A percentile compares a stretch with the other conserved stretches of the same genome.
phyloP scores from a whole-genome alignment of 2,329 filamentous ascomycete genomes.

The Colletotrichum graminicola region DNA sequence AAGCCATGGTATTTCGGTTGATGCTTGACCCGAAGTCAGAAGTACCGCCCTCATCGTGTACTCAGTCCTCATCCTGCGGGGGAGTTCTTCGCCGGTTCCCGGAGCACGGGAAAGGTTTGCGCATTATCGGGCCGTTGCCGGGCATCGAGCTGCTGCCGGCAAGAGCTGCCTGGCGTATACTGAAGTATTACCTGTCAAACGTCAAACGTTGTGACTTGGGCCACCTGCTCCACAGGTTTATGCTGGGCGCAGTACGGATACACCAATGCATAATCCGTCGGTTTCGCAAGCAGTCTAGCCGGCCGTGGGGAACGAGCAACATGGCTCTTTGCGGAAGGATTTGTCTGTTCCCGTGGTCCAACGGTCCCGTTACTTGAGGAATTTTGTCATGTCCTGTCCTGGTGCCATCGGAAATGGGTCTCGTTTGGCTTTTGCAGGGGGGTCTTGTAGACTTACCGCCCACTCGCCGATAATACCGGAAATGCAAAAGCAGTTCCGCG shows the following conservation, averaged over 20 bases:
- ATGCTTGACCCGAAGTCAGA: constrained; percentile 20
- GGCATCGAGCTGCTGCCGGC: background rate
- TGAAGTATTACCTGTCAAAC: background rate
- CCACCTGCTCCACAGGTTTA: background rate
- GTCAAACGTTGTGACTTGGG: too few species aligned
- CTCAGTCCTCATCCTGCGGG: constrained; percentile 1
- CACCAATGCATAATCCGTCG: background rate
- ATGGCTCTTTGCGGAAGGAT: background rate
- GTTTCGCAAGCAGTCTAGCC: background rate
- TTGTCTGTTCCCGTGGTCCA: background rate
- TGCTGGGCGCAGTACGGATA: background rate
- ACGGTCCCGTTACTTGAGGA: background rate
- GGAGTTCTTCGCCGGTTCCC: constrained; percentile 15
- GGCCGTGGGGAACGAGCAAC: background rate
- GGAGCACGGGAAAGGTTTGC: background rate
- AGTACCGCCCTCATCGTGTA: constrained; percentile 12
- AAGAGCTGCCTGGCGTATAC: constrained; percentile 13
- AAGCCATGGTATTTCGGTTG: constrained; percentile 21
- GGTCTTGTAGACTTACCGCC: background rate
- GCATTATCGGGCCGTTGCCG: background rate
- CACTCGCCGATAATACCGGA: constrained; percentile 26
- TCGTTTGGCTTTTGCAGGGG: constrained; percentile 3
- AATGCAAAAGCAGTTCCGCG: background rate
- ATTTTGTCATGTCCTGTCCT: too few species aligned
- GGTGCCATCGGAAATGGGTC: background rate